Conservation (phyloP, 2,329 filamentous ascomycete species). For the Cadophora luteo-olivacea region DNA sequence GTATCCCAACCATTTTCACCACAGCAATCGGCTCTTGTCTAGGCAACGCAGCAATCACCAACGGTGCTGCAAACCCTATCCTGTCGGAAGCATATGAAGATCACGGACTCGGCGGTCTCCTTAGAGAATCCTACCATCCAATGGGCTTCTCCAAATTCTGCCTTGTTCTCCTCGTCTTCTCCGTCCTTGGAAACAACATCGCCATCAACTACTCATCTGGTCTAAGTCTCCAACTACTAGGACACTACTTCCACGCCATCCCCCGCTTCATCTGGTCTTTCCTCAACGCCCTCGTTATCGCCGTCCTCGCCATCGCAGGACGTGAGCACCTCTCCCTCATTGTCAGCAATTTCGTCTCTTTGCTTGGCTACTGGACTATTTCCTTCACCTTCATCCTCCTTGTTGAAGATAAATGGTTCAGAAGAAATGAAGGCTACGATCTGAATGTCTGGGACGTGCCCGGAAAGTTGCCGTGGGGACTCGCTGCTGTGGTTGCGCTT, state of each 20-base stretch:
- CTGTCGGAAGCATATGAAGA: constrained; percentile 49
- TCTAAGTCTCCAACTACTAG: constrained; percentile 42
- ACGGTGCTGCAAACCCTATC: constrained; percentile 46
- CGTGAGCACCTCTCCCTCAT: constrained; percentile 39
- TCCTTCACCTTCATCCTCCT: constrained; percentile 42
- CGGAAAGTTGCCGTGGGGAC: constrained; percentile 39
- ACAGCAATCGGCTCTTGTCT: constrained; percentile 52
- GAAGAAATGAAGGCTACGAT: constrained; percentile 39
- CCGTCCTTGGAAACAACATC: constrained; percentile 43
- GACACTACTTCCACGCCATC: constrained; percentile 45
- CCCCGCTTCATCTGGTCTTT: constrained; percentile 44
- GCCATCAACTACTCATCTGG: constrained; percentile 44
- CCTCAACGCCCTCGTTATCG: constrained; percentile 40
- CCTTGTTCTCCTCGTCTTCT: constrained; percentile 44
- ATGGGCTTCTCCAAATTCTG: constrained; percentile 55
- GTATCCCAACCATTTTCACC: constrained; percentile 46
- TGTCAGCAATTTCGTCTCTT: constrained; percentile 42
- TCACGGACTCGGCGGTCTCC: constrained; percentile 54
- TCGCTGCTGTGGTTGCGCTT: constrained; percentile 41
- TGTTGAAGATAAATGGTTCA: constrained; percentile 41
- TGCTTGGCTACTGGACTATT: constrained; percentile 44
- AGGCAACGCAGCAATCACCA: constrained; percentile 48
- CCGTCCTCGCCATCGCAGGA: constrained; percentile 41
- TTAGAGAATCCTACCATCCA: constrained; percentile 53
- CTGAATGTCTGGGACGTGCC: constrained; percentile 41